These are phyloP conservation scores for Mucor saturninus DNA, from an alignment of 371 early-diverging fungal species.

Conservation along the genomic window DNA sequence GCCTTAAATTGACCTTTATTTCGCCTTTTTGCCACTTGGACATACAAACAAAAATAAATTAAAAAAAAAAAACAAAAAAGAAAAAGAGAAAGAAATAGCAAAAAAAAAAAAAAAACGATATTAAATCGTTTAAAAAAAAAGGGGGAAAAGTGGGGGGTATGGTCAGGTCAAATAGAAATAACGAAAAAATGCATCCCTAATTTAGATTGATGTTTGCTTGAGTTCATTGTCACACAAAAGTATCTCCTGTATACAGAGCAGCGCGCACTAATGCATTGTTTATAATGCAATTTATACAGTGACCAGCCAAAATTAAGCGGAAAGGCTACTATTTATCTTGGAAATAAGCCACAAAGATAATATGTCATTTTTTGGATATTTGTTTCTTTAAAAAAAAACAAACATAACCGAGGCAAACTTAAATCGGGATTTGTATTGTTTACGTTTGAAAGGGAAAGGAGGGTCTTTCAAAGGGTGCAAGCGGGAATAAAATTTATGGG, in stretches of 20 bases:
- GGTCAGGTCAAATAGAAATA: constrained; percentile 7
- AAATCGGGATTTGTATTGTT: background rate
- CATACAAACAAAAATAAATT: background rate
- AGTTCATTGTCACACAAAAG: too few species aligned
- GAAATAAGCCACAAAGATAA: background rate
- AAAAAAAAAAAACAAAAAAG: too few species aligned
- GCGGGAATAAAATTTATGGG: background rate
- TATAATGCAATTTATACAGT: too few species aligned
- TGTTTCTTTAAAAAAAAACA: too few species aligned
- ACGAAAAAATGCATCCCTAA: constrained; percentile 4
- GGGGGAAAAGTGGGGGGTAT: background rate
- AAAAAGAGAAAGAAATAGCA: background rate
- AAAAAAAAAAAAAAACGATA: background rate
- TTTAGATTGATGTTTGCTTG: constrained; percentile 1
- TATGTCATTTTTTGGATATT: background rate
- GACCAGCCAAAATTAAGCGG: too few species aligned
- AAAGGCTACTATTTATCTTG: too few species aligned
- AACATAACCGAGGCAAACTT: background rate
- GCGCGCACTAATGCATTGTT: too few species aligned
- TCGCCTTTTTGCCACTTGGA: constrained; percentile 6
- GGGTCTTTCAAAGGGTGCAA: background rate
- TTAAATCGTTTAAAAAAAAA: constrained; percentile 1
- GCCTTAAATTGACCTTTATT: constrained; percentile 1
- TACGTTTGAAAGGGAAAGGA: background rate
- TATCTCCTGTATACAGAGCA: too few species aligned